Evolutionary conservation across 441 rosid genomes (phyloP).

Genomic region (Macaranga tanarius): DNA sequence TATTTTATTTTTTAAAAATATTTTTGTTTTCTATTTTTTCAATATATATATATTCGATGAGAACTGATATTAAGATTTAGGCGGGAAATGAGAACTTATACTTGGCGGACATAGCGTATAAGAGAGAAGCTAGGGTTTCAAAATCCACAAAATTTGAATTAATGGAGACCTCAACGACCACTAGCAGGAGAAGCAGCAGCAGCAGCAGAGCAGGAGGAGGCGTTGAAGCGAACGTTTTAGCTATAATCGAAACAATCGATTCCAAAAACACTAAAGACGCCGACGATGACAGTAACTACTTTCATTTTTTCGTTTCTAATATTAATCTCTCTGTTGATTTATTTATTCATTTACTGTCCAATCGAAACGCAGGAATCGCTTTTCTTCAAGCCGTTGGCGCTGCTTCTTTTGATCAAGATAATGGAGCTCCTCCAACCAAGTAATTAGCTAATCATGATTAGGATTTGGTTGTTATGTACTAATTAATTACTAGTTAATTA

Average conservation of each 20-base stretch:
- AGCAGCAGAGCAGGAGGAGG: slow-evolving; percentile 31
- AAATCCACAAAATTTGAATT: not conserved
- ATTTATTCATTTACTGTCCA: not conserved
- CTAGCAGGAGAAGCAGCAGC: slow-evolving; percentile 24
- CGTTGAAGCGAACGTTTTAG: slow-evolving; percentile 69
- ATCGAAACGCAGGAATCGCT: slow-evolving; percentile 42
- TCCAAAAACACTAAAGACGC: slow-evolving; percentile 49
- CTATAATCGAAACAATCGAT: slow-evolving; percentile 61
- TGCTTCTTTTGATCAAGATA: slow-evolving; percentile 46
- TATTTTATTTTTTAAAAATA: no score
- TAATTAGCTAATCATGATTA: not conserved
- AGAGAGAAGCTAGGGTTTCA: slow-evolving; percentile 15
- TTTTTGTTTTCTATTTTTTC: no score
- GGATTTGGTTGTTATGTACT: not conserved
- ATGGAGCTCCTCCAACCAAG: slow-evolving; percentile 54
- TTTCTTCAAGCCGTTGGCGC: slow-evolving; percentile 80
- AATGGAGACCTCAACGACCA: slow-evolving; percentile 11
- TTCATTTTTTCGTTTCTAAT: not conserved
- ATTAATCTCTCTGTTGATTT: not conserved
- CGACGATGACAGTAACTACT: slow-evolving; percentile 53
- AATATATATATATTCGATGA: no score
- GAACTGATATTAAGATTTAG: not conserved
- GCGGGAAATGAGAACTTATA: slow-evolving; percentile 9
- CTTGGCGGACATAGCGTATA: not conserved
- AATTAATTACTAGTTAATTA: not conserved